Base-by-base conservation (phyloP, 1,284 basidiomycete species). In the Chalciporus piperatoides region DNA sequence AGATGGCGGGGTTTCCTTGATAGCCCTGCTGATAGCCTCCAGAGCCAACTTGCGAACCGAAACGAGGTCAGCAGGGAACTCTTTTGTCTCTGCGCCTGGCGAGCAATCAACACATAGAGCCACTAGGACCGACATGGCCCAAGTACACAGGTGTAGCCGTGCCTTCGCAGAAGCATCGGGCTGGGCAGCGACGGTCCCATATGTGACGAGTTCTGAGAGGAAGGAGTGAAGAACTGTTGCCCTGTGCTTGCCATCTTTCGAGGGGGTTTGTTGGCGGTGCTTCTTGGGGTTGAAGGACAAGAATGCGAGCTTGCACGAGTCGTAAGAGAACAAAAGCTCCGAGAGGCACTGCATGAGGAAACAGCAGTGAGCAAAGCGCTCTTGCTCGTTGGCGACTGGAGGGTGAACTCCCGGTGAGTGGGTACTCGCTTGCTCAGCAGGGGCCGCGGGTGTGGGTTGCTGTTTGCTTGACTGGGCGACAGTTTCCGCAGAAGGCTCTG, bases 341-440 rank as follows among this genome's bases (percentile, higher is more conserved):
- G 92, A 92, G 42, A 98, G 74, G 56, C 86, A 86, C 62, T 96
- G 91, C 83, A 98, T 90, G 53, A 97, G 71, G 73, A 97, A 92
- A 60, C 86, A 90, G 11, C 82, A 76, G 64, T 95, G 96, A 53
- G 85, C 70, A 45, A 72, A 70, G 30, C 70, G 72, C 49, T 80
- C 76, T 47, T 73, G 57, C 28, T 63, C 57, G 43, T 52, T 51
- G 32, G 53, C 36, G 7, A 44, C 39, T 30, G 56, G 56, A 8
- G 56, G 30, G 10, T 44, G 28, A 11, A 47, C 44, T 17, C 47
- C 32, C 6, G 46, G 30, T 2, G 60, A 38, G 27, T 65, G 53
- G n/a, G 52, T 40, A 11, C 56, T 52, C 23, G 62, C 51, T 40
- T 51, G 51, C n/a, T 61, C 63, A 2, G 44, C n/a, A n/a, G 49